phyloP scores from a whole-genome alignment of 352 stramenopile species.

The Phytopythium helicoides region DNA sequence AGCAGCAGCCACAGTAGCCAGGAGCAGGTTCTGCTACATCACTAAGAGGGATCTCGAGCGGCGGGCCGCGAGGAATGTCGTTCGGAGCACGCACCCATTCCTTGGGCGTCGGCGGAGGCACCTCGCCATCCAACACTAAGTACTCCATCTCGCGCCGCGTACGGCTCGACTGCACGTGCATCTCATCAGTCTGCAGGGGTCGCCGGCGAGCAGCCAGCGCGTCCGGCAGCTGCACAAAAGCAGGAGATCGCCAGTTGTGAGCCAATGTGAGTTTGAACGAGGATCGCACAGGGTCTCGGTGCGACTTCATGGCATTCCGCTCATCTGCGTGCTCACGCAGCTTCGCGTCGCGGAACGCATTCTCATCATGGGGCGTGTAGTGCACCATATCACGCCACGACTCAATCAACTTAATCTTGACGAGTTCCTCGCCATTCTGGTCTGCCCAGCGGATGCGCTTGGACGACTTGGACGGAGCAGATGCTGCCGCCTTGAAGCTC shows the following conservation, averaged over 20 bases:
- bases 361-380: conserved; percentile 47
- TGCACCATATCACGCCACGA: conserved; percentile 81
- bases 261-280: conserved; percentile 42
- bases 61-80: conserved; percentile 52
- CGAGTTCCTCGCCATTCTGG: conserved; percentile 68
- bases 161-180: conserved; percentile 57
- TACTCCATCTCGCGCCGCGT: conserved; percentile 83
- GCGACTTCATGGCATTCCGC: conserved; percentile 53
- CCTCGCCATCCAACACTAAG: conserved; percentile 76
- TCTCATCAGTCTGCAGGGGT: conserved; percentile 52
- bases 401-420: conserved; percentile 84
- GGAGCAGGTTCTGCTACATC: conserved; percentile 48
- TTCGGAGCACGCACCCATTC: conserved; percentile 67
- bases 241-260: conserved; percentile 66
- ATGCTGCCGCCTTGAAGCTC: conserved; percentile 64
- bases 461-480: conserved; percentile 26
- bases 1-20: too few relatives aligned
- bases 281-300: conserved; percentile 50
- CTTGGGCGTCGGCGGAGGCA: conserved; percentile 71
- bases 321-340: conserved; percentile 83
- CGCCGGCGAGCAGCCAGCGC: conserved; percentile 34
- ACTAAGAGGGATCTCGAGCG: conserved; percentile 63
- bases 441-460: conserved; percentile 85
- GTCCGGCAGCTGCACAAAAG: conserved; percentile 62
- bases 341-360: conserved; percentile 75